phyloP scores from a whole-genome alignment of 192 early-diverging fungal species.

The Coemansia sp. region DNA sequence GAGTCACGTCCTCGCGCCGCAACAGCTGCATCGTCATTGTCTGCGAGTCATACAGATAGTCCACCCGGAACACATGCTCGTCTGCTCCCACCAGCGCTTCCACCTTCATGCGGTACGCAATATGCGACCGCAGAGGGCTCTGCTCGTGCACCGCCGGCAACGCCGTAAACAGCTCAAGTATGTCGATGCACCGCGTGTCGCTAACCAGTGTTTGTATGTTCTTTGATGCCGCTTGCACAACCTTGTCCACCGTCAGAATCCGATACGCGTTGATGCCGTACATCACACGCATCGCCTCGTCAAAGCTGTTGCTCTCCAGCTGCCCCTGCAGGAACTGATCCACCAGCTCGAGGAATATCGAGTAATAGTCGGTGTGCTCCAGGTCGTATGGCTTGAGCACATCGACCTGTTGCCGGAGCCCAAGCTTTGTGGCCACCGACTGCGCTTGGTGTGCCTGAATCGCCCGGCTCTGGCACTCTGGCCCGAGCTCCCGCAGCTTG shows the following conservation, averaged over 20 bases:
- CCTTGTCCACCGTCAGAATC: slow-evolving; percentile 88
- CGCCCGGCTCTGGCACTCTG: slow-evolving; percentile 52
- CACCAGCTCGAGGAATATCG: slow-evolving; percentile 70
- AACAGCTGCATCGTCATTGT: slow-evolving; percentile 85
- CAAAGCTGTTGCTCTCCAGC: slow-evolving; percentile 78
- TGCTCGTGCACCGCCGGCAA: slow-evolving; percentile 48
- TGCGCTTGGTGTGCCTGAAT: slow-evolving; percentile 32
- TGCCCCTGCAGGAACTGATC: slow-evolving; percentile 79
- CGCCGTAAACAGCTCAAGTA: slow-evolving; percentile 67
- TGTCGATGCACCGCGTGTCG: slow-evolving; percentile 65
- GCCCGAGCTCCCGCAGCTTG: slow-evolving; percentile 73
- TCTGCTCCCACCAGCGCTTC: slow-evolving; percentile 71
- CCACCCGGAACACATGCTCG: slow-evolving; percentile 78
- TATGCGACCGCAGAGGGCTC: slow-evolving; percentile 63
- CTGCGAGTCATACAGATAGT: slow-evolving; percentile 62
- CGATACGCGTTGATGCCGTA: slow-evolving; percentile 89
- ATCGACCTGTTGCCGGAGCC: slow-evolving; percentile 48
- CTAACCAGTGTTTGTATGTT: slow-evolving; percentile 67
- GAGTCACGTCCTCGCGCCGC: slow-evolving; percentile 82
- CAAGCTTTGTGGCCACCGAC: slow-evolving; percentile 50
- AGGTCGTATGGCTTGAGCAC: slow-evolving; percentile 61
- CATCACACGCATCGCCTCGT: slow-evolving; percentile 82
- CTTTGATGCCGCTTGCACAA: slow-evolving; percentile 79
- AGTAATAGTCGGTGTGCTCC: slow-evolving; percentile 72
- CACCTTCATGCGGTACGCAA: slow-evolving; percentile 71